These are phyloP conservation scores for Bothriochloa decipiens DNA, from an alignment of 176 grass and related monocot species.

Conservation along the genomic window DNA sequence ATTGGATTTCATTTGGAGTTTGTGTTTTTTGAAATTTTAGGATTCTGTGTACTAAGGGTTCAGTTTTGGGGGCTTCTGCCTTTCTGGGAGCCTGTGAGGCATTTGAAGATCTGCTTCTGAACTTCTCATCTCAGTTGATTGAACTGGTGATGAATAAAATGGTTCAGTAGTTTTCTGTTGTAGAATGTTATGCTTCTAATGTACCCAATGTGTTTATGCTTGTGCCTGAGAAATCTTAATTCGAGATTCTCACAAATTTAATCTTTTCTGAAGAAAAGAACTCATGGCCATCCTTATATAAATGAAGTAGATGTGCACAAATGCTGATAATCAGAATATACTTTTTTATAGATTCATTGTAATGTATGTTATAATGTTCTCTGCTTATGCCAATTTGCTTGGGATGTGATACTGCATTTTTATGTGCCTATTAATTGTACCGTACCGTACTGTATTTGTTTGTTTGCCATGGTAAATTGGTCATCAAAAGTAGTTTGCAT, in stretches of 20 bases:
- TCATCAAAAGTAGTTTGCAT: background rate
- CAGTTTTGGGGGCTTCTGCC: background rate
- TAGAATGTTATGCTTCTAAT: constrained; percentile 5
- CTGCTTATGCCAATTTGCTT: constrained; percentile 8
- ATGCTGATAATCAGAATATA: background rate
- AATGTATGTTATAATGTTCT: background rate
- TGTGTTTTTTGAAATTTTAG: background rate
- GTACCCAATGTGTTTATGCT: background rate
- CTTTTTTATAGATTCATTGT: background rate
- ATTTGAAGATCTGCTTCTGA: background rate
- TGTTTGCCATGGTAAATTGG: background rate
- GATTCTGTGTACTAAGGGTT: background rate
- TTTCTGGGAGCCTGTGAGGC: background rate
- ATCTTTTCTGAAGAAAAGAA: background rate
- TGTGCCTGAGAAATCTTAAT: background rate
- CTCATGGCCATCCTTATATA: background rate
- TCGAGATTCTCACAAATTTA: background rate
- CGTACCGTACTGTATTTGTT: background rate
- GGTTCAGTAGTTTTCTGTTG: background rate
- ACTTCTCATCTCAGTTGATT: constrained; percentile 3
- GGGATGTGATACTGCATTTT: background rate
- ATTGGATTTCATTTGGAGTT: background rate
- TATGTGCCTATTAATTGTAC: background rate
- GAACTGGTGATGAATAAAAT: constrained; percentile 11
- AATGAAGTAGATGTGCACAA: background rate